A percentile compares a stretch with the other conserved stretches of the same genome.
These are phyloP conservation scores for Arabis alpina DNA, from an alignment of 345 rosid genomes.

Conservation along the genomic window DNA sequence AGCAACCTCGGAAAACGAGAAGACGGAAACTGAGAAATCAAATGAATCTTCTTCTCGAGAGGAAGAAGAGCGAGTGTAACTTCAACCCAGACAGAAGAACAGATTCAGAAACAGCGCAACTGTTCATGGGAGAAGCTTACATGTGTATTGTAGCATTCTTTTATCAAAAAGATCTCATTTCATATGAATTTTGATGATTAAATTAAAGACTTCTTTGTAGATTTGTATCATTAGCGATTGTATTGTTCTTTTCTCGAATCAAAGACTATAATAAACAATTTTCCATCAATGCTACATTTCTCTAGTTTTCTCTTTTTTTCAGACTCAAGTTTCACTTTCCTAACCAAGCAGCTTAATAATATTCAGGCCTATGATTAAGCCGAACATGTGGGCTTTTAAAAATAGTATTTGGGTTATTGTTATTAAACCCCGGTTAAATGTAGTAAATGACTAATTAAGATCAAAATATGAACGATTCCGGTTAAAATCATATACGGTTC, in stretches of 20 bases:
- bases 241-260: background rate
- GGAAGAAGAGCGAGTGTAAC: slow-evolving; percentile 44
- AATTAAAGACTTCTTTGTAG: background rate
- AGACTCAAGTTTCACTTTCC: background rate
- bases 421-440: too few relatives aligned
- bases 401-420: background rate
- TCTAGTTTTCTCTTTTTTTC: background rate
- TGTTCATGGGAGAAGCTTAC: background rate
- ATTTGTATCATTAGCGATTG: slow-evolving; percentile 29
- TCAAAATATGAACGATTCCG: background rate
- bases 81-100: background rate
- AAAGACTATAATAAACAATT: background rate
- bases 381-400: background rate
- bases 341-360: too few relatives aligned
- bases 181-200: slow-evolving; percentile 24
- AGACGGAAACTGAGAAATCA: slow-evolving; percentile 49
- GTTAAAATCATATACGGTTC: slow-evolving; percentile 1
- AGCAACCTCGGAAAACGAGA: slow-evolving; percentile 55
- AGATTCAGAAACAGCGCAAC: background rate
- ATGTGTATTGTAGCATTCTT: slow-evolving; percentile 23
- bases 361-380: background rate
- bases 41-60: slow-evolving; percentile 63
- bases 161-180: too few relatives aligned
- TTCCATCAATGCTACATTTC: background rate
- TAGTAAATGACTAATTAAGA: too few relatives aligned